Percentiles rank a stretch among this genome's conserved stretches.
These are phyloP conservation scores for Yamadazyma sp. DNA, from an alignment of 805 yeast species.

Conservation along the genomic window DNA sequence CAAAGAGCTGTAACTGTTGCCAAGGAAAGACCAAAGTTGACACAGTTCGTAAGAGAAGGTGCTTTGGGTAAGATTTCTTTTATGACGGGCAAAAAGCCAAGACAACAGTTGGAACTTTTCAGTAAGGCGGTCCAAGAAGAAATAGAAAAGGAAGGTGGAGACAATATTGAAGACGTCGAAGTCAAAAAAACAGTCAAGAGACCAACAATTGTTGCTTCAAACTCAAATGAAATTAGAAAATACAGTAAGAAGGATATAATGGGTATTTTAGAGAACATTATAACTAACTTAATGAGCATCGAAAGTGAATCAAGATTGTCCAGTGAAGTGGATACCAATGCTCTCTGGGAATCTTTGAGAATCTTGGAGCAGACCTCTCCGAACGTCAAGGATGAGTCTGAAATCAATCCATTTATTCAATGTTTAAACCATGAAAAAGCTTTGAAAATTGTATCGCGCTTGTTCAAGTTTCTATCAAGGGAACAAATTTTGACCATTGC, in stretches of 20 bases:
- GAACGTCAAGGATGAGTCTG: constrained; percentile 48
- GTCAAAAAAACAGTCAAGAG: constrained; percentile 20
- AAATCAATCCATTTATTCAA: constrained; percentile 77
- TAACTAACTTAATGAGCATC: constrained; percentile 69
- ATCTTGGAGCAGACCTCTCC: constrained; percentile 61
- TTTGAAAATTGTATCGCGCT: constrained; percentile 82
- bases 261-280: constrained; percentile 73
- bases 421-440: constrained; percentile 84
- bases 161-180: constrained; percentile 24
- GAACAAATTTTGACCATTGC: constrained; percentile 77
- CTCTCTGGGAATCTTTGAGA: constrained; percentile 77
- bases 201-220: constrained; percentile 31
- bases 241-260: constrained; percentile 48
- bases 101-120: constrained; percentile 74
- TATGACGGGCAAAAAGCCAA: constrained; percentile 80
- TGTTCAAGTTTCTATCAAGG: constrained; percentile 75
- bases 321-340: constrained; percentile 34
- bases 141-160: constrained; percentile 28
- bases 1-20: constrained; percentile 96
- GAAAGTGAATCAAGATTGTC: constrained; percentile 58
- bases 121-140: constrained; percentile 52
- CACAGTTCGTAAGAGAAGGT: constrained; percentile 72
- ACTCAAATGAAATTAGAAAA: constrained; percentile 20
- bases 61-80: constrained; percentile 85
- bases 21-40: constrained; percentile 74